A percentile compares a stretch with the other conserved stretches of the same genome.
Evolutionary conservation across 2,329 filamentous ascomycete species (phyloP).

Genomic region (Apiospora koreana): DNA sequence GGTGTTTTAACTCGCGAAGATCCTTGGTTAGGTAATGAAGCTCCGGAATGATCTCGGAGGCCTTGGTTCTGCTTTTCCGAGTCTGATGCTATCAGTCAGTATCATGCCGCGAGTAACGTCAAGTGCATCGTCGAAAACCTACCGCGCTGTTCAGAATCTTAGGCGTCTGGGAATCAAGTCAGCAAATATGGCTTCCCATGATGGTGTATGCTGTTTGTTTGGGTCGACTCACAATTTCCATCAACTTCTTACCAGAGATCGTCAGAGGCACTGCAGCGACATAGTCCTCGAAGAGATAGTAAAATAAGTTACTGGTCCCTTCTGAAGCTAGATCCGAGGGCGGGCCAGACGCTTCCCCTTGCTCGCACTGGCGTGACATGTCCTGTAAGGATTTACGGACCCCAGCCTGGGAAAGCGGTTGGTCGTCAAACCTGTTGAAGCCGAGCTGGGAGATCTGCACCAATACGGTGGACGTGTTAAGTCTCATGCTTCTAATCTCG

Average conservation of each 20-base stretch:
- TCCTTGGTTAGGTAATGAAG: slow-evolving; percentile 63
- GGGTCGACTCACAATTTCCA: slow-evolving; percentile 44
- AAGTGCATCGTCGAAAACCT: slow-evolving; percentile 18
- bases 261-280: slow-evolving; percentile 58
- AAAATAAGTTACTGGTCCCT: slow-evolving; percentile 62
- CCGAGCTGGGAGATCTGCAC: slow-evolving; percentile 39
- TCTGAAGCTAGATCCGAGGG: slow-evolving; percentile 38
- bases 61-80: slow-evolving; percentile 38
- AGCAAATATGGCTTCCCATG: neutral
- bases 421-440: slow-evolving; percentile 37
- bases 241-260: slow-evolving; percentile 45
- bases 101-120: neutral
- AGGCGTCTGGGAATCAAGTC: slow-evolving; percentile 28
- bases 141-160: slow-evolving; percentile 37
- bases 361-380: slow-evolving; percentile 21
- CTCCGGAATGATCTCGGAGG: slow-evolving; percentile 54
- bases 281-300: slow-evolving; percentile 69
- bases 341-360: slow-evolving; percentile 4
- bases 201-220: neutral
- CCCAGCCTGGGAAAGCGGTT: slow-evolving; percentile 44
- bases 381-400: slow-evolving; percentile 33
- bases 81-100: slow-evolving; percentile 22
- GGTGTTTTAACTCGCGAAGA: slow-evolving; percentile 58
- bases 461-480: slow-evolving; percentile 40
- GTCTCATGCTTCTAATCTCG: slow-evolving; percentile 37